These are phyloP conservation scores for Aspergillus neotritici DNA, from an alignment of 2,329 filamentous ascomycete genomes.

Conservation along the genomic window DNA sequence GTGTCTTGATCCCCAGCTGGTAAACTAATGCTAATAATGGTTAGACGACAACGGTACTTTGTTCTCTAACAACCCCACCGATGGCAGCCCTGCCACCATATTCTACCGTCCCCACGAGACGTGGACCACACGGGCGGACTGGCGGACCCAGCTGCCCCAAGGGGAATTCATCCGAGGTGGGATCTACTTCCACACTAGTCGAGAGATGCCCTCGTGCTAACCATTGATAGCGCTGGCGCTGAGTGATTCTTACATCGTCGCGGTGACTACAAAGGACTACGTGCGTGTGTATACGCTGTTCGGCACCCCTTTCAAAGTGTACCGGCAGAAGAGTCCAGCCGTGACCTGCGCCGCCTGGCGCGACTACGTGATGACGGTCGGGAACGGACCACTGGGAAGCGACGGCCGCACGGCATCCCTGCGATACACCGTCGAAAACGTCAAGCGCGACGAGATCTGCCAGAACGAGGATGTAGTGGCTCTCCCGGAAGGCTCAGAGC, in stretches of 20 bases:
- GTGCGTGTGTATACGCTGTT: constrained; percentile 90
- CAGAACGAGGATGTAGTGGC: constrained; percentile 92
- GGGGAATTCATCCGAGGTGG: constrained; percentile 70
- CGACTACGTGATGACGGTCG: constrained; percentile 93
- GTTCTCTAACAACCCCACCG: constrained; percentile 71
- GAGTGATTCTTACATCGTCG: constrained; percentile 84
- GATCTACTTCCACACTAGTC: not conserved
- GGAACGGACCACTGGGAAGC: constrained; percentile 77
- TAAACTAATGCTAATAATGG: constrained; percentile 18
- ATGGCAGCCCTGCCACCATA: constrained; percentile 67
- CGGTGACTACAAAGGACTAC: constrained; percentile 80
- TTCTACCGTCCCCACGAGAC: constrained; percentile 97
- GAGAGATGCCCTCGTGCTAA: not conserved
- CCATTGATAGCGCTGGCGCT: constrained; percentile 65
- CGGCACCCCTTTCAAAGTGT: constrained; percentile 81
- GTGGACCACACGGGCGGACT: constrained; percentile 87
- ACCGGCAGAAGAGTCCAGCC: constrained; percentile 85
- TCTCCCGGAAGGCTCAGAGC: constrained; percentile 64
- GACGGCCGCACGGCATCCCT: constrained; percentile 69
- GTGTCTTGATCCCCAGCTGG: constrained; percentile 12
- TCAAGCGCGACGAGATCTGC: constrained; percentile 88
- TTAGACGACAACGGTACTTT: constrained; percentile 70
- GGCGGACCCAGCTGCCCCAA: constrained; percentile 78
- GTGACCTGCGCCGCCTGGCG: constrained; percentile 92
- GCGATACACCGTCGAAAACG: constrained; percentile 87